Evolutionary conservation across 1,139 yeast species (phyloP).

Genomic region (Trichomonascaceae sp.): DNA sequence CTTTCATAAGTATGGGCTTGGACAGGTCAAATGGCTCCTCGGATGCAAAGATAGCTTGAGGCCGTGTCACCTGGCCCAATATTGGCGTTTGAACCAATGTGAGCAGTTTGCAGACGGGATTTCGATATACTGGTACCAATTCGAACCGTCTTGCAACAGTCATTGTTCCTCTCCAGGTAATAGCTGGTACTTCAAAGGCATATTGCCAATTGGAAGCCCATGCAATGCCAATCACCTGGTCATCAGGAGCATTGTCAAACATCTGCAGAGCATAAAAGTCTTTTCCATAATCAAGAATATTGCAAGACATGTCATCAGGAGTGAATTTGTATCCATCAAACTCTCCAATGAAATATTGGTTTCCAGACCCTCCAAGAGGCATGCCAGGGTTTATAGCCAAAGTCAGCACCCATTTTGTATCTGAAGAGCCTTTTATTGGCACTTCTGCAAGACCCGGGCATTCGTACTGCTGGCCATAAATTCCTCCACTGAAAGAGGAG

Average conservation of each 20-base stretch:
- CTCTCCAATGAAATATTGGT: slow-evolving; percentile 37
- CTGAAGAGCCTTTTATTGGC: background rate
- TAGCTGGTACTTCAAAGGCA: slow-evolving; percentile 31
- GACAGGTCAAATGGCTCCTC: background rate
- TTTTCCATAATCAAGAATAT: slow-evolving; percentile 31
- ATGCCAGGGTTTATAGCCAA: slow-evolving; percentile 8
- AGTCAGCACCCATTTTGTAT: slow-evolving; percentile 10
- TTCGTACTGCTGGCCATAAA: slow-evolving; percentile 33
- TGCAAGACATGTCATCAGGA: slow-evolving; percentile 27
- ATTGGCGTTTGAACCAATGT: background rate
- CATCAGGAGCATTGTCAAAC: slow-evolving; percentile 22
- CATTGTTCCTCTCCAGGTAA: slow-evolving; percentile 33
- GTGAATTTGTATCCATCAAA: slow-evolving; percentile 35
- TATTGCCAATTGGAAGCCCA: slow-evolving; percentile 41
- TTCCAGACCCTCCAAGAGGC: slow-evolving; percentile 36
- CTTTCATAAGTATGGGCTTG: background rate
- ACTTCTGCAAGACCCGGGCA: slow-evolving; percentile 3
- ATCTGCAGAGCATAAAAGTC: slow-evolving; percentile 25
- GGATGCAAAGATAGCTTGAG: background rate
- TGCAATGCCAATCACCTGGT: slow-evolving; percentile 30
- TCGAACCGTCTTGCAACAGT: slow-evolving; percentile 17
- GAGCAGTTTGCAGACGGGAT: background rate
- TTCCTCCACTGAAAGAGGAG: slow-evolving; percentile 32
- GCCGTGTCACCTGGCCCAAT: background rate
- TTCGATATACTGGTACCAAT: background rate